Conservation (phyloP, 345 rosid species). For the Eucalyptus cladocalyx region DNA sequence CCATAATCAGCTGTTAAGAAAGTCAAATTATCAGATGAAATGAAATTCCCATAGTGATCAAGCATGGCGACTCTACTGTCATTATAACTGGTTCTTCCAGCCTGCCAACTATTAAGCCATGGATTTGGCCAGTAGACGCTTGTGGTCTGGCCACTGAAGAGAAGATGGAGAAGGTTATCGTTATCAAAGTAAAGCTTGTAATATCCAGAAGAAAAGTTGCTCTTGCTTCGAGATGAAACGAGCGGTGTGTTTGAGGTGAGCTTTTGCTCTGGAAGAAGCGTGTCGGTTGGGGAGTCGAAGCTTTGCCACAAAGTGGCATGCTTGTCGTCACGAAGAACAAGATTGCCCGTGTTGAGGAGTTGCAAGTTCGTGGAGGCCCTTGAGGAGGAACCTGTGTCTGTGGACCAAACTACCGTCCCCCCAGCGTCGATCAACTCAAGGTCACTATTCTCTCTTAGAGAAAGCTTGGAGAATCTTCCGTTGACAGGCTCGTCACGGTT, state of each 20-base stretch:
- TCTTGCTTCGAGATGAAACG: constrained; percentile 9
- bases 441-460: background rate
- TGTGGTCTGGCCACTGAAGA: background rate
- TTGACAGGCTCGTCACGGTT: constrained; percentile 27
- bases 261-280: constrained; percentile 21
- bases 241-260: constrained; percentile 5
- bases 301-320: constrained; percentile 9
- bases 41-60: background rate
- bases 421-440: constrained; percentile 2
- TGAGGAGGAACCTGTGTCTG: background rate
- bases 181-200: constrained; percentile 13
- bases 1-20: background rate
- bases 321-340: background rate
- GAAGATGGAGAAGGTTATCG: constrained; percentile 13
- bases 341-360: constrained; percentile 10
- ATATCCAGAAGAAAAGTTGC: constrained; percentile 16
- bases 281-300: constrained; percentile 21
- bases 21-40: background rate
- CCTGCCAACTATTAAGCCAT: background rate
- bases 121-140: constrained; percentile 20
- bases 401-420: background rate
- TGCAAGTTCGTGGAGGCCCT: background rate
- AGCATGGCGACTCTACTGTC: background rate
- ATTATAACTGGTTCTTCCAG: constrained; percentile 11
- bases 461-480: constrained; percentile 17